These are phyloP conservation scores for Boechera stricta DNA, from an alignment of 345 rosid genomes.

Conservation along the genomic window DNA sequence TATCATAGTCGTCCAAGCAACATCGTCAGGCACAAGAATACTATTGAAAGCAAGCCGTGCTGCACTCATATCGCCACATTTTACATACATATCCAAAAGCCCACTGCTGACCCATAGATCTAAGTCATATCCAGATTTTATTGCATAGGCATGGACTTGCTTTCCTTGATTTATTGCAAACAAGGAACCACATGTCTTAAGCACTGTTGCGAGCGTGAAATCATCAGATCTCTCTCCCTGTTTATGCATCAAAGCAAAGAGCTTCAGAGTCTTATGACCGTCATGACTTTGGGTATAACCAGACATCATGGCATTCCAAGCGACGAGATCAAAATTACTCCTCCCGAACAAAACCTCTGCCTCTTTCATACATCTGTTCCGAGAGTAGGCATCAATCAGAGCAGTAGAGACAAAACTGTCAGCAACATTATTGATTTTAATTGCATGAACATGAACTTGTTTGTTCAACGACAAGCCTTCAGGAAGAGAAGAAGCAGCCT, in stretches of 20 bases:
- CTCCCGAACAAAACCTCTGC: constrained; percentile 54
- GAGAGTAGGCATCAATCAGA: constrained; percentile 60
- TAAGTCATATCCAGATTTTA: constrained; percentile 52
- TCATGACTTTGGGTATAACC: constrained; percentile 51
- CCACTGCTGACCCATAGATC: constrained; percentile 62
- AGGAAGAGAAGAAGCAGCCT: constrained; percentile 56
- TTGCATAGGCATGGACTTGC: constrained; percentile 59
- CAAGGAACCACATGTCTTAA: constrained; percentile 60
- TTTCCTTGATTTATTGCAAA: constrained; percentile 50
- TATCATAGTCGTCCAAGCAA: constrained; percentile 79
- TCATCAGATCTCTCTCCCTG: constrained; percentile 54
- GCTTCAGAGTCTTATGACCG: constrained; percentile 52
- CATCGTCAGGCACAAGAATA: constrained; percentile 57
- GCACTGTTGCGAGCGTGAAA: constrained; percentile 54
- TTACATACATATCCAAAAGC: constrained; percentile 67
- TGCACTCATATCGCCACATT: constrained; percentile 61
- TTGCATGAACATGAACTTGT: constrained; percentile 64
- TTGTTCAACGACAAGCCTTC: constrained; percentile 50
- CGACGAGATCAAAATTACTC: constrained; percentile 52
- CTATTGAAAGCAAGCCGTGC: constrained; percentile 53
- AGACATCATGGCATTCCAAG: constrained; percentile 68
- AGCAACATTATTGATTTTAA: constrained; percentile 43
- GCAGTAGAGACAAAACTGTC: constrained; percentile 63
- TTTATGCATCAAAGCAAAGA: constrained; percentile 53
- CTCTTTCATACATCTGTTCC: constrained; percentile 54